Evolutionary conservation across 495 filamentous ascomycete genomes (phyloP).

Genomic region (Xylaria telfairii): DNA sequence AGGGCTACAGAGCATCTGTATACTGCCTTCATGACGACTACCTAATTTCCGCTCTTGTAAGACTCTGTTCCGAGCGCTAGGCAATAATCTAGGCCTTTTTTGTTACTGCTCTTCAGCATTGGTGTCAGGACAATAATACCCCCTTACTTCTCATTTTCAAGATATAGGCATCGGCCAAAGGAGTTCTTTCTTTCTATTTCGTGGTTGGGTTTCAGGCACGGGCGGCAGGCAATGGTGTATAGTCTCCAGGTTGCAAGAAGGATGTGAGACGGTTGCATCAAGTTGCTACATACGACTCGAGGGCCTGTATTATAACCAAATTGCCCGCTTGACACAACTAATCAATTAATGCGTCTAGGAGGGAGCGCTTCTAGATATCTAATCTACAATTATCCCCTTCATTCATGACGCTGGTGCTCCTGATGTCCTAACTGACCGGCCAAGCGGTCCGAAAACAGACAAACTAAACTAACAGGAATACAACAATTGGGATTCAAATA

Average conservation of each 20-base stretch:
- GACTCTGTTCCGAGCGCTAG: not conserved
- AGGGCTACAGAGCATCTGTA: not conserved
- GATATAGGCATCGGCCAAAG: constrained; percentile 28
- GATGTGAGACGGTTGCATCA: not conserved
- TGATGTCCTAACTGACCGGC: not conserved
- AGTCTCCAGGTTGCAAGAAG: constrained; percentile 1
- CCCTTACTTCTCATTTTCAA: constrained; percentile 22
- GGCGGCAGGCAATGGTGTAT: not conserved
- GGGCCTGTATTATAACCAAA: constrained; percentile 15
- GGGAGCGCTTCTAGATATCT: not conserved
- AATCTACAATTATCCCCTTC: not conserved
- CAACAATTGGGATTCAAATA: not conserved
- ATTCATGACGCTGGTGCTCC: not conserved
- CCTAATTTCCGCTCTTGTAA: constrained; percentile 1
- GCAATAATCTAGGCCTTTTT: constrained; percentile 11
- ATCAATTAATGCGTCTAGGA: constrained; percentile 13
- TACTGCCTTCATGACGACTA: not conserved
- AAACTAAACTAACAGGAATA: not conserved
- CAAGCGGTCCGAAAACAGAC: not conserved
- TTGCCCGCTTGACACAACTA: constrained; percentile 1
- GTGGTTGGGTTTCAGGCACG: not conserved
- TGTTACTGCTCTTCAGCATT: constrained; percentile 29
- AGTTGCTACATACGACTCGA: constrained; percentile 7
- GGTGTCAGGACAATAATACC: constrained; percentile 39
- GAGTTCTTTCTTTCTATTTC: constrained; percentile 24